Conservation (phyloP, 2,329 filamentous ascomycete genomes). For the Cadophora sp. region DNA sequence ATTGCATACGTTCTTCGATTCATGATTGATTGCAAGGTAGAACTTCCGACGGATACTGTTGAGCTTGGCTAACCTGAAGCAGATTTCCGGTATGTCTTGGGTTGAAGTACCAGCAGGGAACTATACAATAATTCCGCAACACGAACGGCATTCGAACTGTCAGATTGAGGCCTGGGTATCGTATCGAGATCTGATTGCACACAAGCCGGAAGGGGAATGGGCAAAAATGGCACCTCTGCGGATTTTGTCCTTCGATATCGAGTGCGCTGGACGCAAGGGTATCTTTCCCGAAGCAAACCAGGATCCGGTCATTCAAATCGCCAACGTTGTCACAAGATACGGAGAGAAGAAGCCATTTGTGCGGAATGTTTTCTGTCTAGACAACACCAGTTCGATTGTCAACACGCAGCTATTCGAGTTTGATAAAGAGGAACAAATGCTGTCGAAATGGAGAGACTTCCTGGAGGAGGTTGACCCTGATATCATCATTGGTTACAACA, state of each 20-base stretch:
- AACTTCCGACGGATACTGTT: too few relatives aligned
- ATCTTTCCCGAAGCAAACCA: slow-evolving; percentile 93
- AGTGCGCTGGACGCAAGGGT: slow-evolving; percentile 96
- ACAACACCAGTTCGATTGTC: slow-evolving; percentile 90
- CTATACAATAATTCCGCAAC: slow-evolving; percentile 72
- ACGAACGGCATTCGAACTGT: slow-evolving; percentile 84
- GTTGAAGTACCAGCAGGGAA: slow-evolving; percentile 80
- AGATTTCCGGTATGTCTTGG: slow-evolving; percentile 97
- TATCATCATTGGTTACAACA: slow-evolving; percentile 99
- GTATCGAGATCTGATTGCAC: slow-evolving; percentile 83
- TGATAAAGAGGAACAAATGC: slow-evolving; percentile 82
- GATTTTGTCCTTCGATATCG: slow-evolving; percentile 96
- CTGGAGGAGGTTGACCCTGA: slow-evolving; percentile 90
- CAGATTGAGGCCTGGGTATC: slow-evolving; percentile 92
- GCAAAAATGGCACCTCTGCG: slow-evolving; percentile 96
- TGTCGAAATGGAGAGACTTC: slow-evolving; percentile 92
- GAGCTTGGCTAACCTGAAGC: slow-evolving; percentile 22
- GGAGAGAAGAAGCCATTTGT: slow-evolving; percentile 96
- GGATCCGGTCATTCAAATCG: slow-evolving; percentile 97
- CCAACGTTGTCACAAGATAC: slow-evolving; percentile 92
- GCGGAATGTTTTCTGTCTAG: slow-evolving; percentile 93
- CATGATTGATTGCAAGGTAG: slow-evolving; percentile 93
- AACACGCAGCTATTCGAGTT: slow-evolving; percentile 93
- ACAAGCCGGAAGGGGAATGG: slow-evolving; percentile 92
- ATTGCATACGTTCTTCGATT: slow-evolving; percentile 95